Evolutionary conservation across 306 rosid species (phyloP), one percentile per base, ranked within the genome.

Genomic region (Casuarina glauca): DNA sequence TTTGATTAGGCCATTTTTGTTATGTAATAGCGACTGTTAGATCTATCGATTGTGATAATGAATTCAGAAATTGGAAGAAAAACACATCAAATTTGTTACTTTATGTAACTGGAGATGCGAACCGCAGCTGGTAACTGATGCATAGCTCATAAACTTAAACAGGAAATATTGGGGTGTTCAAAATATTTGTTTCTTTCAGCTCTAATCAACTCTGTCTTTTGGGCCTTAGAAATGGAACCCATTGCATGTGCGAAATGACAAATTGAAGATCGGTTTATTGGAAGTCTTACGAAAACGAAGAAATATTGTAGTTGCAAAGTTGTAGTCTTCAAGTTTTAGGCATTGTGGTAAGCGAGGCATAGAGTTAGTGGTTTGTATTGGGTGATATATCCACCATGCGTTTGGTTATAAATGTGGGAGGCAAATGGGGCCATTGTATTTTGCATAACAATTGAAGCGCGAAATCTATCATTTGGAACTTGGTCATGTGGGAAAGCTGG

Each of bases 151-250:
- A 3, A 66, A n/a, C 71, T 17, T 41, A 16, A 17, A 41, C 17
- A 12, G 44, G 5, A 8, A 57, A 26, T 42, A 3, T 17, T 9
- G 26, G n/a, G 72, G 54, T 73, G n/a, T 2, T 48, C 42, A 20
- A 38, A 63, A 13, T 2, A 3, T 39, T 39, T 13, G 19, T 73
- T 48, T 43, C 36, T 66, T 68, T 62, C 69, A 61, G 64, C 39
- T 66, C 77, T 76, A 73, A 42, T 52, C 53, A 35, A 76, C 52
- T 9, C 69, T 54, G 20, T 38, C 51, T 41, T 32, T 26, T 71
- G 41, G 35, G 53, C 74, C 3, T 26, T 26, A 43, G 79, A 73
- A 70, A 76, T 49, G 41, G 64, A 76, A 76, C 13, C n/a, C n/a
- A 7, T 35, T 70, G 43, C 75, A 19, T 66, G 39, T 42, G 44